Base-by-base conservation (phyloP, 2,329 filamentous ascomycete genomes). In the Penicillium digitatum region DNA sequence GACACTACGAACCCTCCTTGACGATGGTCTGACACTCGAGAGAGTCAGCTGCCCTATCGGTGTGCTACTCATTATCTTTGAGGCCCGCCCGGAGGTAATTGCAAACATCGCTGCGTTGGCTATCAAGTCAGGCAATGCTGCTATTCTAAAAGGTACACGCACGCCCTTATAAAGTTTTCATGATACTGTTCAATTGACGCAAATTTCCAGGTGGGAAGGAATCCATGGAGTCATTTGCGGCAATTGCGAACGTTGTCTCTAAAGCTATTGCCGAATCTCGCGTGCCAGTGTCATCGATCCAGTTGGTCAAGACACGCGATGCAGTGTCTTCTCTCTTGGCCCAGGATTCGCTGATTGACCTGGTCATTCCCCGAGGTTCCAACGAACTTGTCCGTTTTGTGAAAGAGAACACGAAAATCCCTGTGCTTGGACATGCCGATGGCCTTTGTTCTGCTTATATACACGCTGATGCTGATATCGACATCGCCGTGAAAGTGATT, bases 51-150 rank as follows among this genome's bases (percentile, higher is more conserved):
- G 90, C 71, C 94, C 94, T 6, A 97, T 99, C 64, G 94, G 94
- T 56, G 92, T 97, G n/a, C 83, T 99, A 39, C 83, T 99, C 63
- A 94, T 99, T 75, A 97, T 99, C 69, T 99, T 99, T 70, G 94
- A 99, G 77, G 94, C 94, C 34, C 88, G 94, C 8, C 94, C 94
- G 7, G 94, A 99, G 76, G 94, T 99, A 62, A 96, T 99, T 69
- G 94, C 93, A 69, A 99, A 99, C 74, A 97, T 99, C 69, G 91
- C 94, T 59, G 90, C 92, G 4, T 81, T 99, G 24, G 92, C 94
- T 35, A 89, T 99, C 74, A 99, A 99, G 74, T 97, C 93, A 12
- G 94, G 91, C 66, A 99, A 99, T 74, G 89, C 94, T 34, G 94
- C 92, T 48, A 97, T 99, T 66, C 80, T 99, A 58, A 99, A 99